Percentiles rank a stretch among this genome's conserved stretches.
phyloP scores from a whole-genome alignment of 140 eudicot species.

The Erigeron philadelphicus region DNA sequence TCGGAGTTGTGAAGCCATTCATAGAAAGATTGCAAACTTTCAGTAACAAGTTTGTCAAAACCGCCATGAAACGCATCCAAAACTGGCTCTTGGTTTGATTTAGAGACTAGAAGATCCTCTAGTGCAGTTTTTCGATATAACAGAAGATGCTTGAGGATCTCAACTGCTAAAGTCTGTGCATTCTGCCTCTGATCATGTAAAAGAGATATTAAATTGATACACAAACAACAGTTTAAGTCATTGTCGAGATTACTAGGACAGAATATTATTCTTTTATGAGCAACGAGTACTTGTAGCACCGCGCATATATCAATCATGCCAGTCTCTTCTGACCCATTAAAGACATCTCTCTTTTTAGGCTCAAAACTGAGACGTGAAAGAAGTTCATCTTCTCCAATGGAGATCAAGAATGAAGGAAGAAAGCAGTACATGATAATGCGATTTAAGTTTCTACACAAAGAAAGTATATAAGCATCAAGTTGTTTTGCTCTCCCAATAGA shows the following conservation, averaged over 20 bases:
- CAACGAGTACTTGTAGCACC: constrained; percentile 77
- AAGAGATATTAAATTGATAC: constrained; percentile 68
- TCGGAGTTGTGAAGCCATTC: constrained; percentile 76
- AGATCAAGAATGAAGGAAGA: constrained; percentile 65
- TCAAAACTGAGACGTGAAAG: constrained; percentile 62
- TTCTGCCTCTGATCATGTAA: constrained; percentile 59
- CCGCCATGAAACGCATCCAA: constrained; percentile 89
- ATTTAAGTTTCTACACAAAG: constrained; percentile 70
- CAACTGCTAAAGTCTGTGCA: constrained; percentile 63
- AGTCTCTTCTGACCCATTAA: constrained; percentile 42
- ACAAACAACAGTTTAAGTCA: constrained; percentile 79
- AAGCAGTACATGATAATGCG: constrained; percentile 78
- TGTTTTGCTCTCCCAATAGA: constrained; percentile 87
- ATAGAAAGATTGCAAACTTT: constrained; percentile 51
- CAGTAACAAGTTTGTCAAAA: constrained; percentile 79
- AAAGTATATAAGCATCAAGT: constrained; percentile 76
- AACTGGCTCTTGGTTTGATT: constrained; percentile 60
- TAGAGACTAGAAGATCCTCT: constrained; percentile 76
- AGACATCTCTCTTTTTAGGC: constrained; percentile 34
- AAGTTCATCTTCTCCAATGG: constrained; percentile 86
- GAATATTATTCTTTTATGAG: constrained; percentile 74
- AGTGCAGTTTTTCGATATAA: constrained; percentile 79
- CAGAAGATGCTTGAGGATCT: constrained; percentile 75
- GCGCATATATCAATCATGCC: constrained; percentile 59
- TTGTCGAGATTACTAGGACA: constrained; percentile 86